phyloP scores from a whole-genome alignment of 768 basidiomycete species.

The Ramaria sp. region DNA sequence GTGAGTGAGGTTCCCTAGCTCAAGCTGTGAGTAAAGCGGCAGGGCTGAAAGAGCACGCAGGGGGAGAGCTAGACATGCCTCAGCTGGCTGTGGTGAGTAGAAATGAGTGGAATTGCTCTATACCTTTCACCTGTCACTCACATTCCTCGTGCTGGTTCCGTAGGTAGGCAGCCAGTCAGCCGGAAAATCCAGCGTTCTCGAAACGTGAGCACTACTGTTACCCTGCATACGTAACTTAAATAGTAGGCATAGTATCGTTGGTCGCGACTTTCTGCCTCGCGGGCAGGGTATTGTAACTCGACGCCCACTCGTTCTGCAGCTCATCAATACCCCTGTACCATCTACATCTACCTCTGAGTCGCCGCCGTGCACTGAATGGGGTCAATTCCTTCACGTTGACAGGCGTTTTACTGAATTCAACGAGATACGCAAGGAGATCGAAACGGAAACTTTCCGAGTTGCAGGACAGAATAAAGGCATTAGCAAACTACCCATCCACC shows the following conservation, averaged over 20 bases:
- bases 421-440: conserved; percentile 93
- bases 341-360: conserved; percentile 32
- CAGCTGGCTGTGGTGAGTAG: conserved; percentile 76
- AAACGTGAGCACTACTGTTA: conserved; percentile 56
- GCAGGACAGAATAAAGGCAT: conserved; percentile 99
- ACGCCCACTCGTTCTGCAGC: conserved; percentile 88
- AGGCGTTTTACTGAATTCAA: conserved; percentile 93
- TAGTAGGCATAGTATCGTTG: conserved; percentile 63
- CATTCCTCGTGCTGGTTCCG: too few species aligned
- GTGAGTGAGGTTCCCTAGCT: conserved; percentile 31
- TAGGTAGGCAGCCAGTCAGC: conserved; percentile 96
- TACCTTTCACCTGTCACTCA: background rate
- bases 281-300: conserved; percentile 94
- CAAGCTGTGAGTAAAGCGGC: conserved; percentile 1
- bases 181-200: conserved; percentile 92
- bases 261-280: conserved; percentile 80
- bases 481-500: conserved; percentile 89
- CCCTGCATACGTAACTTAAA: background rate
- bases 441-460: conserved; percentile 93
- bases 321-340: conserved; percentile 80
- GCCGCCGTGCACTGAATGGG: conserved; percentile 66
- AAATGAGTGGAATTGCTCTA: background rate
- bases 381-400: conserved; percentile 94
- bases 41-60: conserved; percentile 25
- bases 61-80: conserved; percentile 88